phyloP scores from a whole-genome alignment of 2,329 filamentous ascomycete species.

The Huntiella bhutanensis region DNA sequence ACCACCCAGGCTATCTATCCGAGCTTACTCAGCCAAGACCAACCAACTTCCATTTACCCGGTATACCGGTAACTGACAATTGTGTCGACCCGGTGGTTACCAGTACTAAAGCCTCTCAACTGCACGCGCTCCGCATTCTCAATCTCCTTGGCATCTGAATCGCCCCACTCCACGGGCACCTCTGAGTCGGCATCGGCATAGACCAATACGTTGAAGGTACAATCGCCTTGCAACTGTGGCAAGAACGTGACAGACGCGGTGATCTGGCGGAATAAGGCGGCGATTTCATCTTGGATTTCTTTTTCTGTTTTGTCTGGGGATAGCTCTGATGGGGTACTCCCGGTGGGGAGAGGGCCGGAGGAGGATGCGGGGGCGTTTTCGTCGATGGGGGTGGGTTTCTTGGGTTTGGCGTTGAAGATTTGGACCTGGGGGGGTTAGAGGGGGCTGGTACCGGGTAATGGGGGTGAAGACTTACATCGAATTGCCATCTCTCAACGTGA shows the following conservation, averaged over 20 bases:
- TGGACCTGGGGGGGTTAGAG: slow-evolving; percentile 17
- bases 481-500: slow-evolving; percentile 94
- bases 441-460: not conserved
- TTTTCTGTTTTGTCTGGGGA: slow-evolving; percentile 62
- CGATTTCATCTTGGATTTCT: slow-evolving; percentile 90
- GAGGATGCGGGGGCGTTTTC: slow-evolving; percentile 42
- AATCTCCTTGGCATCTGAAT: slow-evolving; percentile 96
- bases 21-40: no score
- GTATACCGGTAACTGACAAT: slow-evolving; percentile 58
- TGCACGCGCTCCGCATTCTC: slow-evolving; percentile 87
- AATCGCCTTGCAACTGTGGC: slow-evolving; percentile 73
- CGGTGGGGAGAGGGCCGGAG: slow-evolving; percentile 6
- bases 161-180: slow-evolving; percentile 94
- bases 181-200: slow-evolving; percentile 95
- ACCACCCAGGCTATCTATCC: no score
- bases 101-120: slow-evolving; percentile 87
- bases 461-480: slow-evolving; percentile 44
- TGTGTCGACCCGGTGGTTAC: slow-evolving; percentile 83
- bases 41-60: not conserved
- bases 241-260: slow-evolving; percentile 94
- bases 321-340: slow-evolving; percentile 15
- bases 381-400: slow-evolving; percentile 27
- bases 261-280: slow-evolving; percentile 92
- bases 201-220: slow-evolving; percentile 95
- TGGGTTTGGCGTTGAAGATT: slow-evolving; percentile 20